A percentile compares a stretch with the other conserved stretches of the same genome.
Conservation (phyloP, 2,329 filamentous ascomycete genomes). For the Apiospora hydei region DNA sequence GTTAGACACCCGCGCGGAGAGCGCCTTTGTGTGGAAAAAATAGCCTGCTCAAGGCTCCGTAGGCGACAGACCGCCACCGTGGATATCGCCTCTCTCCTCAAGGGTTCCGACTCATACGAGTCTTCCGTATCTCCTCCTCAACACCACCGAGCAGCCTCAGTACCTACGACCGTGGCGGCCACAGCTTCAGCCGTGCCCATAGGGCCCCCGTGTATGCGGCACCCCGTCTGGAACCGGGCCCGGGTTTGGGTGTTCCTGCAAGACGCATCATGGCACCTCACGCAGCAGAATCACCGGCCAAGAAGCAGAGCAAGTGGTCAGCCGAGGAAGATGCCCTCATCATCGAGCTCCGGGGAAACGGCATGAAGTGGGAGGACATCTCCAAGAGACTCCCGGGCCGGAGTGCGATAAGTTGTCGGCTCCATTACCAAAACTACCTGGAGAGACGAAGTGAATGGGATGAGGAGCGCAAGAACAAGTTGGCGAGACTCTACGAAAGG, state of each 20-base stretch:
- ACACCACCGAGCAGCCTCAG: conserved; percentile 47
- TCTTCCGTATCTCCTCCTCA: conserved; percentile 60
- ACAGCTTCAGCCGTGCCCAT: conserved; percentile 44
- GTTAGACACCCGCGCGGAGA: conserved; percentile 5
- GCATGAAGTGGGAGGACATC: conserved; percentile 99
- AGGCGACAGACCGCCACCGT: conserved; percentile 71
- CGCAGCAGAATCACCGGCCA: conserved; percentile 73
- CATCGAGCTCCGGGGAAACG: conserved; percentile 86
- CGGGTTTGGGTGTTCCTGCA: conserved; percentile 39
- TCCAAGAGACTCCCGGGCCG: conserved; percentile 88
- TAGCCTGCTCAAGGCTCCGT: conserved; percentile 43
- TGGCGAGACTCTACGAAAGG: conserved; percentile 94
- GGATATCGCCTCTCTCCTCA: conserved; percentile 94
- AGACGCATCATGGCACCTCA: conserved; percentile 63
- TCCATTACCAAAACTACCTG: conserved; percentile 97
- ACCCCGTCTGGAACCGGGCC: conserved; percentile 39
- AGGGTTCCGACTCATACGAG: conserved; percentile 77
- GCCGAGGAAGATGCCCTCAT: conserved; percentile 92
- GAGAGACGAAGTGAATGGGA: conserved; percentile 95
- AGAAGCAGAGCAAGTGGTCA: conserved; percentile 98
- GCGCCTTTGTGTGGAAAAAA: conserved; percentile 27
- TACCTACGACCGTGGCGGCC: conserved; percentile 44
- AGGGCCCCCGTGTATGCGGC: conserved; percentile 37
- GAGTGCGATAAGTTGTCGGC: conserved; percentile 90
- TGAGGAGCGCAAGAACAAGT: conserved; percentile 96